These are phyloP conservation scores for Apiotrichum gamsii DNA, from an alignment of 1,284 basidiomycete species.

Conservation along the genomic window DNA sequence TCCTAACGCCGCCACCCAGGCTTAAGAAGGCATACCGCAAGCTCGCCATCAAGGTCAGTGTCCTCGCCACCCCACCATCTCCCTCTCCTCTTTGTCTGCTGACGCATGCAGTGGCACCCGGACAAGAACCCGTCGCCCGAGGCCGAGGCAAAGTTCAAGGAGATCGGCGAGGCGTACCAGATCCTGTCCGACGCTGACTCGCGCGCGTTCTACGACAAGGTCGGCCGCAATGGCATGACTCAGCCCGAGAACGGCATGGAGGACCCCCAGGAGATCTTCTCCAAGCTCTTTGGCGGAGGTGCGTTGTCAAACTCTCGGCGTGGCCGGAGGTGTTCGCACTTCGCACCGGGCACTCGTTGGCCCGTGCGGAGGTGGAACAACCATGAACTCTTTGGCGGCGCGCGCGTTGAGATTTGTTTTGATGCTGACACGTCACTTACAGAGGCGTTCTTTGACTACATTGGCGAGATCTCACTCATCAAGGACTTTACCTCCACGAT, in stretches of 20 bases:
- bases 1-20: slow-evolving; percentile 17
- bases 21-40: slow-evolving; percentile 95
- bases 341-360: no score
- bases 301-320: no score
- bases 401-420: no score
- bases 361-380: no score
- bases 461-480: slow-evolving; percentile 87
- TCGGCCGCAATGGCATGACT: slow-evolving; percentile 60
- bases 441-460: slow-evolving; percentile 63
- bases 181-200: slow-evolving; percentile 79
- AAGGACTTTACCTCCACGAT: slow-evolving; percentile 53
- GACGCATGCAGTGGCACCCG: slow-evolving; percentile 67
- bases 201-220: slow-evolving; percentile 88
- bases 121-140: slow-evolving; percentile 85
- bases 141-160: slow-evolving; percentile 89
- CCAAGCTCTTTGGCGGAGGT: slow-evolving; percentile 85
- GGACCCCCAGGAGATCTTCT: slow-evolving; percentile 86
- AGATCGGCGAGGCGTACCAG: slow-evolving; percentile 88
- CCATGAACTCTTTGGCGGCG: no score
- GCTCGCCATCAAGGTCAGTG: slow-evolving; percentile 79
- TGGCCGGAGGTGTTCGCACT: no score
- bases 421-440: slow-evolving; percentile 4
- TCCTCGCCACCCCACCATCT: neutral
- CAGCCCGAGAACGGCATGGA: slow-evolving; percentile 45
- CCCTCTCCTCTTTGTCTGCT: slow-evolving; percentile 3